These are phyloP conservation scores for Botrytis paeoniae DNA, from an alignment of 2,329 filamentous ascomycete species.

Conservation along the genomic window DNA sequence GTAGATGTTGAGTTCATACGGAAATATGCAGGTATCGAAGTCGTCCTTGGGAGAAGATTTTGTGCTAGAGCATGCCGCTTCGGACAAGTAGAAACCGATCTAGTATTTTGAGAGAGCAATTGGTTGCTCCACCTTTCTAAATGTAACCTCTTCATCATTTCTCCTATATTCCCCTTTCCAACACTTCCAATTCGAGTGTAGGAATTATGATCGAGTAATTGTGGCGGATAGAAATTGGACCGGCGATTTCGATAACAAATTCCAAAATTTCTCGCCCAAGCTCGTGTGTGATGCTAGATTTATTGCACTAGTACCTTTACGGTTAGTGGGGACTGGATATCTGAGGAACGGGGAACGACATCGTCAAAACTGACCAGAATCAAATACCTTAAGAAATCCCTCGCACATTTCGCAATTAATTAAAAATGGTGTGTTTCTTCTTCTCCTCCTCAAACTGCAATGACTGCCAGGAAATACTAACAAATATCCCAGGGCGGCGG, in stretches of 20 bases:
- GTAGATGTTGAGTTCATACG: constrained; percentile 28
- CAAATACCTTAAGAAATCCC: constrained; percentile 16
- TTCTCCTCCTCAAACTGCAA: too few relatives aligned
- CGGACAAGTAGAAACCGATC: constrained; percentile 45
- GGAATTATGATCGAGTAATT: not conserved
- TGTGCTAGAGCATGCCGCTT: constrained; percentile 46
- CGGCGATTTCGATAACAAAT: constrained; percentile 17
- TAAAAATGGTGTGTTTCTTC: constrained; percentile 55
- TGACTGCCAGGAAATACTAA: constrained; percentile 40
- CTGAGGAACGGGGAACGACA: constrained; percentile 14
- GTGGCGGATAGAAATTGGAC: constrained; percentile 5
- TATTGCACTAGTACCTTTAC: constrained; percentile 1
- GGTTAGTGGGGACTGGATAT: not conserved
- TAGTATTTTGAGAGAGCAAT: constrained; percentile 47
- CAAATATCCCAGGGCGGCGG: constrained; percentile 64
- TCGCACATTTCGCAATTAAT: constrained; percentile 35
- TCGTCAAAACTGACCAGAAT: constrained; percentile 1
- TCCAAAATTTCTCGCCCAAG: constrained; percentile 21
- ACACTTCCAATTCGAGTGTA: constrained; percentile 12
- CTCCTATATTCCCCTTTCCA: constrained; percentile 22
- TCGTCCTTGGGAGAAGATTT: constrained; percentile 48
- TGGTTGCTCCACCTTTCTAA: constrained; percentile 58
- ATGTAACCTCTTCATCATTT: constrained; percentile 59
- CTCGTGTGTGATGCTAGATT: constrained; percentile 17
- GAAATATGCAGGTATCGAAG: constrained; percentile 42